A percentile compares a stretch with the other conserved stretches of the same genome.
Conservation (phyloP, 441 rosid genomes). For the Theobroma grandiflorum region DNA sequence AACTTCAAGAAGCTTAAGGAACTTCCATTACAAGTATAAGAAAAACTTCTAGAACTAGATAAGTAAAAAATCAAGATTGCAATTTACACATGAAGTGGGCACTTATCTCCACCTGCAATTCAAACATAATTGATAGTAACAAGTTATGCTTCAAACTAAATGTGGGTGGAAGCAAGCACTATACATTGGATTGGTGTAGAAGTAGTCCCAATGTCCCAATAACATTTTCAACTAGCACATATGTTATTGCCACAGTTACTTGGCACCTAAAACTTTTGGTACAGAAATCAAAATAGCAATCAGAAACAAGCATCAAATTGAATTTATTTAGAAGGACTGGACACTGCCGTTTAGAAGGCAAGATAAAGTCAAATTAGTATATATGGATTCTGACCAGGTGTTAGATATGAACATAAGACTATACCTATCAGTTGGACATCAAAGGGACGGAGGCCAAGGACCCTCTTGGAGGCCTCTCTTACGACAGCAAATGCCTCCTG, state of each 20-base stretch:
- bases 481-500: slow-evolving; percentile 98
- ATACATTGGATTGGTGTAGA: not conserved
- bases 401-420: slow-evolving; percentile 9
- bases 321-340: not conserved
- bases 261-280: not conserved
- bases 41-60: not conserved
- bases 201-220: not conserved
- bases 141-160: not conserved
- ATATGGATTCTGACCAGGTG: not conserved
- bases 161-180: no score
- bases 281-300: not conserved
- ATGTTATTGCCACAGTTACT: not conserved
- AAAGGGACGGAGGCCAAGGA: slow-evolving; percentile 89
- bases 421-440: slow-evolving; percentile 93
- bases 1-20: not conserved
- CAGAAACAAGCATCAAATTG: not conserved
- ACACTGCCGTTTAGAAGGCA: not conserved
- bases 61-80: not conserved
- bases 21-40: not conserved
- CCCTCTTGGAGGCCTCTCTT: slow-evolving; percentile 92
- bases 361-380: not conserved
- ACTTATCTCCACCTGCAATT: not conserved
- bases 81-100: slow-evolving; percentile 11
- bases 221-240: not conserved
- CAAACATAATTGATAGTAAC: not conserved